phyloP scores from a whole-genome alignment of 2,329 filamentous ascomycete species.

The Fusarium oxysporum region DNA sequence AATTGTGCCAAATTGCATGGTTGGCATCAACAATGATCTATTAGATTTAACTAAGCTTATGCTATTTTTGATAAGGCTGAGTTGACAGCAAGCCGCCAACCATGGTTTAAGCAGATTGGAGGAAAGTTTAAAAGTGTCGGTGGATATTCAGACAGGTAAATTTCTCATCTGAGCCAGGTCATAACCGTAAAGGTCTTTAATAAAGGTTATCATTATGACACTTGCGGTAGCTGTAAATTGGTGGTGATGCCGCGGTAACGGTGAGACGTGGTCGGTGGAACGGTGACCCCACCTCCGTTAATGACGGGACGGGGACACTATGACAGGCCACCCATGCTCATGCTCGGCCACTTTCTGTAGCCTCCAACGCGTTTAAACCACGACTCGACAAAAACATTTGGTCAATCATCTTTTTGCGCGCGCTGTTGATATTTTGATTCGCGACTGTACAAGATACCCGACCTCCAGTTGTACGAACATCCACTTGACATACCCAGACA shows the following conservation, averaged over 20 bases:
- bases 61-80: not conserved
- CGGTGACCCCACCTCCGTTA: slow-evolving; percentile 16
- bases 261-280: not conserved
- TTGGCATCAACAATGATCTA: no score
- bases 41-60: not conserved
- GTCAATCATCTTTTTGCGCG: slow-evolving; percentile 35
- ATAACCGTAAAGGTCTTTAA: not conserved
- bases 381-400: slow-evolving; percentile 38
- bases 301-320: slow-evolving; percentile 21
- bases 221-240: not conserved
- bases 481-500: slow-evolving; percentile 1
- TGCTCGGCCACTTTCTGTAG: slow-evolving; percentile 9
- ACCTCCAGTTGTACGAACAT: slow-evolving; percentile 1
- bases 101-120: not conserved
- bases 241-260: not conserved
- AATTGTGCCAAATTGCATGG: not conserved
- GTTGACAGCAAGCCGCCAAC: not conserved
- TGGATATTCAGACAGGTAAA: not conserved
- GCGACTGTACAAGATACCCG: slow-evolving; percentile 19
- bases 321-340: slow-evolving; percentile 20
- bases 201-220: not conserved
- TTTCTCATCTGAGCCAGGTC: not conserved
- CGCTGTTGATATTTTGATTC: slow-evolving; percentile 29
- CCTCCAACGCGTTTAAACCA: slow-evolving; percentile 32
- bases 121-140: not conserved